These are phyloP conservation scores for Triticum aestivum DNA, from an alignment of 176 grass and related monocot genomes.

Conservation along the genomic window IWGSC_CS_RefSeq_v2.1 NC_057798.1:174418771-174419270, in stretches of 20 bases:
- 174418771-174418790: not conserved
- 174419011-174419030: not conserved
- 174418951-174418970: not conserved
- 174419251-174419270: constrained; percentile 11
- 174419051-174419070: constrained; percentile 1
- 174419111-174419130: not conserved
- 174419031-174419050: not conserved
- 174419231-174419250: not conserved
- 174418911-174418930: not conserved
- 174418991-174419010: not conserved
- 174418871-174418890: not conserved
- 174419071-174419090: not conserved
- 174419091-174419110: not conserved
- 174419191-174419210: not conserved
- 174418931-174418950: not conserved
- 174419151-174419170: not conserved
- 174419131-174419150: not conserved
- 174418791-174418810: not conserved
- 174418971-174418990: not conserved
- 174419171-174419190: not conserved
- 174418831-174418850: not conserved
- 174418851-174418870: not conserved
- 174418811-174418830: not conserved
- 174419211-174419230: not conserved
- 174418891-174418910: too few relatives aligned